Base-by-base conservation (phyloP, 1,284 basidiomycete genomes). In the Malassezia yamatoensis region DNA sequence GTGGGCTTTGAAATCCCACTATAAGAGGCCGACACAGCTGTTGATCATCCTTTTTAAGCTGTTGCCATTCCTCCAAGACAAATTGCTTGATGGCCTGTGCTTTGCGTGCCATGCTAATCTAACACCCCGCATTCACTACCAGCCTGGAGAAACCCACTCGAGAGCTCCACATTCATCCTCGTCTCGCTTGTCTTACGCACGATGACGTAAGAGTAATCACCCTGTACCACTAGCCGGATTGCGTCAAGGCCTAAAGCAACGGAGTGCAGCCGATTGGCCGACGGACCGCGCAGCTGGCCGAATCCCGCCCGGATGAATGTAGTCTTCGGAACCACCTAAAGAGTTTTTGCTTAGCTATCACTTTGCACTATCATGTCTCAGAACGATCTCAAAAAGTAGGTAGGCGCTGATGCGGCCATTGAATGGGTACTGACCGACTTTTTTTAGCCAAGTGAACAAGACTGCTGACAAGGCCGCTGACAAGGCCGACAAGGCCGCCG, bases 1-100 rank as follows among this genome's bases (percentile, higher is more conserved):
- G 89, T 0, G 88, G 87, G 0, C 89, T 89, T 77, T 91, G 89
- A 12, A 91, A 70, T 1, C 83, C 87, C 9, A 90, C 82, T 58
- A 78, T 62, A n/a, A 77, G 61, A 5, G 76, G 75, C 0, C 41
- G 34, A 21, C 12, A 16, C 8, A 29, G 11, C 15, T 32, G 20
- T 11, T 4, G 1, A 16, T 35, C 18, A 20, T 21, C 24, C 21
- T 16, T 15, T 16, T 20, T 40, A 36, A 32, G 43, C 11, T 11
- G 15, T 18, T 46, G 16, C 9, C 5, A 16, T 21, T 46, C 42
- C 7, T 37, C 32, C 37, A n/a, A 35, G 16, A 57, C 10, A 41
- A 57, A 57, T 13, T 33, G 20, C 4, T 18, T 11, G 2, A 57
- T 20, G 13, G 15, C 21, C 9, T 46, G 32, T 36, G 43, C 53